Percentiles rank a stretch among this genome's conserved stretches.
phyloP scores from a whole-genome alignment of 306 rosid species.

The Glycine tomentella region DNA sequence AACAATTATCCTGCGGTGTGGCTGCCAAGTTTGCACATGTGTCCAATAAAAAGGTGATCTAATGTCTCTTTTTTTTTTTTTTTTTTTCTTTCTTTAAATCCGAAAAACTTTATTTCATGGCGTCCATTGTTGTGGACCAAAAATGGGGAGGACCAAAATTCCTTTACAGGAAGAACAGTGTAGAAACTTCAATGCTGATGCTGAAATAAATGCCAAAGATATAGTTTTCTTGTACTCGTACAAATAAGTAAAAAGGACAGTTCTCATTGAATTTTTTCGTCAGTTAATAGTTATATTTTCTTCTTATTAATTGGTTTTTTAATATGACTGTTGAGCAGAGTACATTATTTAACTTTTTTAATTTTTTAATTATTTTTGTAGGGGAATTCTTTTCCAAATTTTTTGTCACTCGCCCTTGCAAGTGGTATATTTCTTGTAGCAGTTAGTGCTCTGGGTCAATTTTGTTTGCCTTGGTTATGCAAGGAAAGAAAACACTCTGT shows the following conservation, averaged over 20 bases:
- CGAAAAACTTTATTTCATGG: no score
- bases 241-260: no score
- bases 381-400: constrained; percentile 64
- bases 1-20: constrained; percentile 70
- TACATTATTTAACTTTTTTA: constrained; percentile 3
- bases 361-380: constrained; percentile 46
- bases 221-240: no score
- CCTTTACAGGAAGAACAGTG: no score
- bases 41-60: constrained; percentile 68
- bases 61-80: not conserved
- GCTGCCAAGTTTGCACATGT: constrained; percentile 55
- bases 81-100: not conserved
- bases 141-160: no score
- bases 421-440: constrained; percentile 78
- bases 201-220: no score
- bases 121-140: no score
- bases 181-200: no score
- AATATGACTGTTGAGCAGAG: no score
- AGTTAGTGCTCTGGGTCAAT: constrained; percentile 67
- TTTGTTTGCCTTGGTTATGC: constrained; percentile 56
- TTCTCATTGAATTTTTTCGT: no score
- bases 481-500: constrained; percentile 53
- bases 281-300: no score
- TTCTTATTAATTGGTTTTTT: no score
- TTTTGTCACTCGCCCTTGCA: constrained; percentile 65